Percentiles rank a stretch among this genome's conserved stretches.
phyloP scores from a whole-genome alignment of 345 rosid species.

The Brassica juncea region DNA sequence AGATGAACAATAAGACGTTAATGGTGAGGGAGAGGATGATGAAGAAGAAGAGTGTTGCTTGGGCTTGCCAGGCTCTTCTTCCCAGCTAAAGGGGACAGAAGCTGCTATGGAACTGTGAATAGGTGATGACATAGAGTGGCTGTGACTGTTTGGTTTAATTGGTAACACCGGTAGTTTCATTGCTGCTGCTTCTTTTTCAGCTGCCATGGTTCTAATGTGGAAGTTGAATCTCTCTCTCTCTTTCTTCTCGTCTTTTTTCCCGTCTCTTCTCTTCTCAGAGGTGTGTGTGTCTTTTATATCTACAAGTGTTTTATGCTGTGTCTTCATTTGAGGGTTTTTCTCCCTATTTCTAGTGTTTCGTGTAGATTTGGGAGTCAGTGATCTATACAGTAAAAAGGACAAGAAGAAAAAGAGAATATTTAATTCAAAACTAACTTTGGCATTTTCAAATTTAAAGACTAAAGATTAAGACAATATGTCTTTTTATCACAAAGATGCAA shows the following conservation, averaged over 20 bases:
- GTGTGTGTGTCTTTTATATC: constrained; percentile 15
- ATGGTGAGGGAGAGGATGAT: constrained; percentile 30
- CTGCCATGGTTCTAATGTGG: constrained; percentile 42
- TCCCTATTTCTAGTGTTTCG: constrained; percentile 35
- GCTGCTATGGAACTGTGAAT: constrained; percentile 52
- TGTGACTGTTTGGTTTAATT: constrained; percentile 26
- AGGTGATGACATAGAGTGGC: constrained; percentile 61
- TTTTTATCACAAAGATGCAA: constrained; percentile 20
- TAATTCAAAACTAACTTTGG: constrained; percentile 5
- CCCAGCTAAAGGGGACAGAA: constrained; percentile 85
- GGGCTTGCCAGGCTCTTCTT: constrained; percentile 87
- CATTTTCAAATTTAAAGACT: constrained; percentile 22
- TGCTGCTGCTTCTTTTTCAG: constrained; percentile 34
- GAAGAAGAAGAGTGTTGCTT: constrained; percentile 43
- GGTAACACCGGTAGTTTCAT: constrained; percentile 49
- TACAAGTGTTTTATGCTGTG: constrained; percentile 26
- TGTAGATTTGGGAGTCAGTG: constrained; percentile 37
- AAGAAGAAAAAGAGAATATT: constrained; percentile 3
- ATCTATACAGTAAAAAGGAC: constrained; percentile 27
- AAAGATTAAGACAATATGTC: constrained; percentile 17
- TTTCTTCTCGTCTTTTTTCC: background rate
- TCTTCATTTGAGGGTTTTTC: background rate
- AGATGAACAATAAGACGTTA: constrained; percentile 32
- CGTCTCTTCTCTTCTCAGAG: constrained; percentile 9
- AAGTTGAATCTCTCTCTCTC: constrained; percentile 17